Evolutionary conservation across 192 early-diverging fungal species (phyloP), one percentile per base, ranked within the genome.

Genomic region (Rhizophagus prolifer): DNA sequence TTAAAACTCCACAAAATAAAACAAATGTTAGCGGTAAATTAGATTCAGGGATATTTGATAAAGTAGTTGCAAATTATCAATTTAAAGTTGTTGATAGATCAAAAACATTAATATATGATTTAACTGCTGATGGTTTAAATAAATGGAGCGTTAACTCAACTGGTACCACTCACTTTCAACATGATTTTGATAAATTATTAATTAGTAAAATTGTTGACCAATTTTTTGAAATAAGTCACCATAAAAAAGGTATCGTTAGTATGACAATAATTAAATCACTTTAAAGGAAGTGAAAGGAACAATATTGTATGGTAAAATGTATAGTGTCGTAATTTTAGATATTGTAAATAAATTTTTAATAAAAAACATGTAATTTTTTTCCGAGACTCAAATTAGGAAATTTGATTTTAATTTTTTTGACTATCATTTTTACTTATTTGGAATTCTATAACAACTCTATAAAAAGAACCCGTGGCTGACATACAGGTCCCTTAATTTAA

Each of bases 291-390:
- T 0, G 4, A 0, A 19, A 4, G 16, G 5, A 19, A 4, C 3
- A 19, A 54, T 54, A 54, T 54, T 54, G 83, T 81, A 34, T 44
- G 36, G 5, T 36, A 36, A n/a, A n/a, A n/a, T n/a, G n/a, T n/a
- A n/a, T n/a, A n/a, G n/a, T n/a, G n/a, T n/a, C n/a, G n/a, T n/a
- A n/a, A n/a, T n/a, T 31, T 31, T 31, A 31, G 31, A 31, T 38
- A 38, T 38, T 44, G 41, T 44, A 44, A 44, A 44, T 44, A 44
- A 44, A 44, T 38, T 38, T 38, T 38, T 38, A 38, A 38, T 38
- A 38, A 38, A 38, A 38, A 38, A 38, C 36, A 0, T 8, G 41
- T 44, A 44, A 2, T 44, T 44, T 44, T 44, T 44, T 44, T 44
- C 10, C 41, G 41, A 38, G 10, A 12, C 10, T 44, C 41, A 12